A percentile compares a stretch with the other conserved stretches of the same genome.
Conservation (phyloP, 2,329 filamentous ascomycete species). For the Claviceps sp. region DNA sequence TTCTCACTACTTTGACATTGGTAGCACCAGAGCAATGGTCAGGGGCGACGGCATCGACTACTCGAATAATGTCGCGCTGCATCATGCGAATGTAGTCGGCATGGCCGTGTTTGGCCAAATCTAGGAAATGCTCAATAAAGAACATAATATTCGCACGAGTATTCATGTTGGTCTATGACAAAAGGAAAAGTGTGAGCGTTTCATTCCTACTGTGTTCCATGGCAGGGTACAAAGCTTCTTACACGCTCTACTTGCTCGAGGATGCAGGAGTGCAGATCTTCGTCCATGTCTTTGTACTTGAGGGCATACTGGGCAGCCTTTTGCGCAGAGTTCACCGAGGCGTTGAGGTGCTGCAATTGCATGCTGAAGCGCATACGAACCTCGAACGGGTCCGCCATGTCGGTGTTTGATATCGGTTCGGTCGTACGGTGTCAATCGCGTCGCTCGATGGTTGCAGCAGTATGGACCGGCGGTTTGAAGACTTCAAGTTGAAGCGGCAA, state of each 20-base stretch:
- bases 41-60: slow-evolving; percentile 85
- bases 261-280: slow-evolving; percentile 95
- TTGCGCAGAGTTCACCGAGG: slow-evolving; percentile 74
- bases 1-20: slow-evolving; percentile 84
- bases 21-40: slow-evolving; percentile 77
- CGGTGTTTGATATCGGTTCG: neutral
- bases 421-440: no score
- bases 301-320: slow-evolving; percentile 93
- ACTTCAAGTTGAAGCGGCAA: no score
- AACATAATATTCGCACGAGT: slow-evolving; percentile 98
- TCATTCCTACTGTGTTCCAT: neutral
- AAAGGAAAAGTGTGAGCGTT: neutral
- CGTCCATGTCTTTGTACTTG: slow-evolving; percentile 86
- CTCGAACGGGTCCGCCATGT: slow-evolving; percentile 77
- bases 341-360: slow-evolving; percentile 81
- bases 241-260: slow-evolving; percentile 85
- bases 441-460: no score
- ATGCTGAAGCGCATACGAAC: slow-evolving; percentile 94
- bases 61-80: slow-evolving; percentile 77
- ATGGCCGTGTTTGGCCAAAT: slow-evolving; percentile 66
- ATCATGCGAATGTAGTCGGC: slow-evolving; percentile 85
- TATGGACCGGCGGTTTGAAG: no score
- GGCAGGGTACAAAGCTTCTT: neutral
- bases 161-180: slow-evolving; percentile 74
- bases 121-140: slow-evolving; percentile 91